These are phyloP conservation scores for Durusdinium trenchii DNA, from an alignment of 73 alveolate species.

Conservation along the genomic window DNA sequence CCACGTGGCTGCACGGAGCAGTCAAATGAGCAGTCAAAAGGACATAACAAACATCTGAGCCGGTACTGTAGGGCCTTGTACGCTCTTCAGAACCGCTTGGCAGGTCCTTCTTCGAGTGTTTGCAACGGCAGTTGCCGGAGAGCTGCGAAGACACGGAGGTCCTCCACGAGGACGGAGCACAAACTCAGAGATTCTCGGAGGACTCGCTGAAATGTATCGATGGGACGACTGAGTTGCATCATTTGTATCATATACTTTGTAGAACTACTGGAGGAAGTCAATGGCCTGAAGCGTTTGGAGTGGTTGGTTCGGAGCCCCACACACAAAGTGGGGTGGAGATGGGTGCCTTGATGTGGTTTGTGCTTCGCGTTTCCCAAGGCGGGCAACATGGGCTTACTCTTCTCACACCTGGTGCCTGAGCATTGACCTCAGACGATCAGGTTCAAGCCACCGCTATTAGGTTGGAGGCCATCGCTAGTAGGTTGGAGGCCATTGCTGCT, in stretches of 20 bases:
- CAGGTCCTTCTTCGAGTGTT: conserved; percentile 3
- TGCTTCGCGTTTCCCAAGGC: neutral
- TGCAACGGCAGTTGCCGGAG: conserved; percentile 26
- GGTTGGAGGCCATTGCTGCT: too few species aligned
- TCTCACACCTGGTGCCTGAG: conserved; percentile 17
- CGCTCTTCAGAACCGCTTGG: too few species aligned
- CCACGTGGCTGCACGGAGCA: too few species aligned
- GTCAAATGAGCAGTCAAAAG: too few species aligned
- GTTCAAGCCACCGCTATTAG: too few species aligned
- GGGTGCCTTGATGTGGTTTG: neutral
- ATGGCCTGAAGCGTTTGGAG: conserved; percentile 59
- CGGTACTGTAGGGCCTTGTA: too few species aligned
- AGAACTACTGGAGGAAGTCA: neutral
- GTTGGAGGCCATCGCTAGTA: too few species aligned
- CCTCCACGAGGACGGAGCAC: conserved; percentile 27
- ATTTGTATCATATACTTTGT: neutral
- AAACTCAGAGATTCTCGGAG: too few species aligned
- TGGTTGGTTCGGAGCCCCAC: conserved; percentile 28
- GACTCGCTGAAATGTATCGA: too few species aligned
- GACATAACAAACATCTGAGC: too few species aligned
- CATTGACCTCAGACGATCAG: neutral
- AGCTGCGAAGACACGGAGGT: neutral
- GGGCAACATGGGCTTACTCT: conserved; percentile 36
- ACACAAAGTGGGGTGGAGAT: neutral
- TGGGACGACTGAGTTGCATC: neutral